Evolutionary conservation across 352 stramenopile species (phyloP).

Genomic region (Pythium brachiatum): DNA sequence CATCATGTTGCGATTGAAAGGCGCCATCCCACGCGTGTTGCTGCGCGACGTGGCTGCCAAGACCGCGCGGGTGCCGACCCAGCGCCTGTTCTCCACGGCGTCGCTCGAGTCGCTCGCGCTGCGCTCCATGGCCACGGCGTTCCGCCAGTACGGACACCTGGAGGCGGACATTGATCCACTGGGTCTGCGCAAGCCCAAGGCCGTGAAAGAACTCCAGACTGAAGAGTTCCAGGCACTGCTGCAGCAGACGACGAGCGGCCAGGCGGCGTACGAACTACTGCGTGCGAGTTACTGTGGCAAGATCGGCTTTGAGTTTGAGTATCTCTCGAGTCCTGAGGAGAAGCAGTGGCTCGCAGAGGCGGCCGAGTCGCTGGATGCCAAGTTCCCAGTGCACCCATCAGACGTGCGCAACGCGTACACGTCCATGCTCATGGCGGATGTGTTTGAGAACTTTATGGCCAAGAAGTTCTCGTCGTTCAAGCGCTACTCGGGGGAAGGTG

Average conservation of each 20-base stretch:
- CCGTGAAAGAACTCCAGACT: constrained; percentile 35
- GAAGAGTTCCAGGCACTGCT: constrained; percentile 61
- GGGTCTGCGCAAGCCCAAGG: constrained; percentile 32
- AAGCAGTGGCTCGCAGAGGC: constrained; percentile 65
- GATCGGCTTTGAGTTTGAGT: constrained; percentile 81
- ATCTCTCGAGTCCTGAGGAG: constrained; percentile 57
- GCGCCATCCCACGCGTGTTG: constrained; percentile 29
- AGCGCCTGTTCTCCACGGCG: constrained; percentile 32
- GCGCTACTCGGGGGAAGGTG: constrained; percentile 83
- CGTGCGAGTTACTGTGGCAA: constrained; percentile 70
- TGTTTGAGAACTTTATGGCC: constrained; percentile 85
- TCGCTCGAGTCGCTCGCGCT: constrained; percentile 63
- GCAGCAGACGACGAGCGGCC: constrained; percentile 26
- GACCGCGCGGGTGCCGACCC: constrained; percentile 9
- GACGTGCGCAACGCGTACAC: constrained; percentile 78
- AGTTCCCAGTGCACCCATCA: constrained; percentile 55
- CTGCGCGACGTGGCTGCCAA: constrained; percentile 22
- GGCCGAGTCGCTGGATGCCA: constrained; percentile 40
- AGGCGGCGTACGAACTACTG: constrained; percentile 61
- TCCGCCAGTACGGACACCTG: constrained; percentile 74
- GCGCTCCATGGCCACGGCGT: constrained; percentile 64
- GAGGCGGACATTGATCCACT: constrained; percentile 74
- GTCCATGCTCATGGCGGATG: constrained; percentile 73
- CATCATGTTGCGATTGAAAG: constrained; percentile 61
- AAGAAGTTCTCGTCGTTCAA: constrained; percentile 88